Conservation (phyloP, 768 basidiomycete species). For the Tricholoma matsutake region DNA sequence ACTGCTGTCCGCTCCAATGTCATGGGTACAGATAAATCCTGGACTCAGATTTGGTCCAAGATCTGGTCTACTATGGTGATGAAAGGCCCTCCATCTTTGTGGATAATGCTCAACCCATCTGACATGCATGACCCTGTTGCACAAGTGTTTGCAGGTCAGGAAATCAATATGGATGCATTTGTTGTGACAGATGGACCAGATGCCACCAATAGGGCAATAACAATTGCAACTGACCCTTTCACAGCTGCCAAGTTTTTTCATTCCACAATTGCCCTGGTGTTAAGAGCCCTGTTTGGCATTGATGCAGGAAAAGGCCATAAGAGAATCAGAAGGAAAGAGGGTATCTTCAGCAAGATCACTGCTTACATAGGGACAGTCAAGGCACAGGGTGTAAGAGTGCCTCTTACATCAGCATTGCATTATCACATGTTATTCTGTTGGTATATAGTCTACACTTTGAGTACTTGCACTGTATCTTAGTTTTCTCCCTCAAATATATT, state of each 20-base stretch:
- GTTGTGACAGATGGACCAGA: constrained; percentile 20
- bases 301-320: constrained; percentile 1
- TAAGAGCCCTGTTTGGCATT: constrained; percentile 33
- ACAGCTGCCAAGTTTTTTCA: constrained; percentile 42
- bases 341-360: constrained; percentile 30
- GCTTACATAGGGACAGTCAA: constrained; percentile 38
- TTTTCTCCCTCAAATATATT: no score
- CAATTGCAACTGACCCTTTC: constrained; percentile 37
- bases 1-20: constrained; percentile 21
- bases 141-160: constrained; percentile 36
- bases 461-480: no score
- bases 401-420: no score
- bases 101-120: constrained; percentile 42
- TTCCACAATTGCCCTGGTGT: constrained; percentile 26
- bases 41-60: constrained; percentile 24
- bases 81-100: constrained; percentile 30
- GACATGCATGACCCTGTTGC: constrained; percentile 45
- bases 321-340: constrained; percentile 15
- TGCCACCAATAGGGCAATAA: constrained; percentile 11
- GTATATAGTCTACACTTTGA: no score
- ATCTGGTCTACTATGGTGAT: constrained; percentile 34
- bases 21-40: constrained; percentile 29
- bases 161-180: constrained; percentile 43
- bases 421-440: no score
- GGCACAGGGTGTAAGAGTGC: no score